These are phyloP conservation scores for Agastache rugosa DNA, from an alignment of 257 asterid genomes.

Conservation along the genomic window DNA sequence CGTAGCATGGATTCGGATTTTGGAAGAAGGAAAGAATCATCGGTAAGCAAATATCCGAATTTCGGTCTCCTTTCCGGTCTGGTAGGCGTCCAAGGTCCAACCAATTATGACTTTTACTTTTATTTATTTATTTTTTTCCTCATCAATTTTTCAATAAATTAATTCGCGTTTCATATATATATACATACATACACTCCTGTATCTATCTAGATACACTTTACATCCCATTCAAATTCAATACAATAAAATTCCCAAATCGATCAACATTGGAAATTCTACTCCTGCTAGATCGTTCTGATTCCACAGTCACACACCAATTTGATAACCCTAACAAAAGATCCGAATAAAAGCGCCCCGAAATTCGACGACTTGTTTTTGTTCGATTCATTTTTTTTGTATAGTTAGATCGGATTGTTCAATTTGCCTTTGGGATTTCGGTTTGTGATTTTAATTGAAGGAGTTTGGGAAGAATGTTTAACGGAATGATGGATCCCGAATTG, in stretches of 20 bases:
- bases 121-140: neutral
- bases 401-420: constrained; percentile 20
- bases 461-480: constrained; percentile 64
- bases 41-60: neutral
- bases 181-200: neutral
- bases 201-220: neutral
- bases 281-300: constrained; percentile 8
- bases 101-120: constrained; percentile 25
- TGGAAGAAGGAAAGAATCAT: neutral
- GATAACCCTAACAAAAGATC: neutral
- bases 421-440: constrained; percentile 20
- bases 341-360: neutral
- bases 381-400: neutral
- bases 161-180: neutral
- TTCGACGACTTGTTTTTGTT: constrained; percentile 29
- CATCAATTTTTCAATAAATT: neutral
- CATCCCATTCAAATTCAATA: neutral
- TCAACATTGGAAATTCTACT: neutral
- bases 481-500: constrained; percentile 96
- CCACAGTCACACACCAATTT: neutral
- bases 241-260: neutral
- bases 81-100: constrained; percentile 49
- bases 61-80: constrained; percentile 25
- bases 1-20: neutral
- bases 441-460: constrained; percentile 33